Conservation (phyloP, 2,329 filamentous ascomycete species). For the Monosporascus sp. region DNA sequence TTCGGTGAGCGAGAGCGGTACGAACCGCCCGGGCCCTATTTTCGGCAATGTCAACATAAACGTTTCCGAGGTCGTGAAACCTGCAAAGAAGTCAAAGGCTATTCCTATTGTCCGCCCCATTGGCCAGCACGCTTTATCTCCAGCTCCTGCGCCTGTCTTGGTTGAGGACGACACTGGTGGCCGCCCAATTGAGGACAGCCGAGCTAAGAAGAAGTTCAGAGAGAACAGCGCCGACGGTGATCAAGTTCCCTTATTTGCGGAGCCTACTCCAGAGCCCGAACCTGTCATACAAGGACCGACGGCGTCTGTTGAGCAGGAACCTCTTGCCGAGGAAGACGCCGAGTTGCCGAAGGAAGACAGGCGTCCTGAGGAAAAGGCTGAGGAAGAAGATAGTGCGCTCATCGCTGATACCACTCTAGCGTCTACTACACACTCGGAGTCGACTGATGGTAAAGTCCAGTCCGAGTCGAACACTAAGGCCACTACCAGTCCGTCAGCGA, state of each 20-base stretch:
- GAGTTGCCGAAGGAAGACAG: slow-evolving; percentile 1
- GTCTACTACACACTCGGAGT: slow-evolving; percentile 48
- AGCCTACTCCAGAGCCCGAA: slow-evolving; percentile 35
- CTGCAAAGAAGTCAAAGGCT: slow-evolving; percentile 71
- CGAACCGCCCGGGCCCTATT: slow-evolving; percentile 47
- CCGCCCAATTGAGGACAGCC: slow-evolving; percentile 58
- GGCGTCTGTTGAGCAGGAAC: slow-evolving; percentile 4
- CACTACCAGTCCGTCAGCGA: slow-evolving; percentile 47
- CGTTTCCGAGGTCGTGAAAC: slow-evolving; percentile 57
- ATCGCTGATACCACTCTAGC: slow-evolving; percentile 47
- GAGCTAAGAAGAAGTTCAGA: slow-evolving; percentile 67
- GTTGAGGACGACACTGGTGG: slow-evolving; percentile 51
- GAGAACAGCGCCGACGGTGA: slow-evolving; percentile 62
- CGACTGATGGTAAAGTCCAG: slow-evolving; percentile 40
- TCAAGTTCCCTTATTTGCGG: slow-evolving; percentile 69
- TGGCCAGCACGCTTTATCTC: slow-evolving; percentile 34
- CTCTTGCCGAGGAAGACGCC: slow-evolving; percentile 27
- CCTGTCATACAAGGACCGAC: slow-evolving; percentile 23
- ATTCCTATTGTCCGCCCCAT: slow-evolving; percentile 72
- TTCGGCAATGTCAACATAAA: slow-evolving; percentile 65
- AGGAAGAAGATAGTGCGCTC: slow-evolving; percentile 39
- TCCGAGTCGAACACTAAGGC: slow-evolving; percentile 36
- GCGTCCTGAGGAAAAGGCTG: slow-evolving; percentile 23
- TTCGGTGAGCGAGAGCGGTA: slow-evolving; percentile 39
- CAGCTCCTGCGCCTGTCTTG: slow-evolving; percentile 9